Percentiles rank a stretch among this genome's conserved stretches.
Evolutionary conservation across 2,329 filamentous ascomycete species (phyloP).

Genomic region (Leptographium wingfieldii): DNA sequence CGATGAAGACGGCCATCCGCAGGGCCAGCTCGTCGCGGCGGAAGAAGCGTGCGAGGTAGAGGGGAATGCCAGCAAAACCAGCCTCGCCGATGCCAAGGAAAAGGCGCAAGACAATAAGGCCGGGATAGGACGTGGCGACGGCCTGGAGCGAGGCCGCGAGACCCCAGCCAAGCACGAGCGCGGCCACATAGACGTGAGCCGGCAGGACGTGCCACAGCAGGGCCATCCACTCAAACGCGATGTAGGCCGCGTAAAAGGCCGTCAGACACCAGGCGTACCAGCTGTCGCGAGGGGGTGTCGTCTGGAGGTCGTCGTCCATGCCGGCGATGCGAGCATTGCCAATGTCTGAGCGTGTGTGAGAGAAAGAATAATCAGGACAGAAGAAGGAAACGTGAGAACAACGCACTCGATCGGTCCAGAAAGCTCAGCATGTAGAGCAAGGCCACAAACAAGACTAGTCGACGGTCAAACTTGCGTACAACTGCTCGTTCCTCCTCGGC

Average conservation of each 20-base stretch:
- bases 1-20: conserved; percentile 75
- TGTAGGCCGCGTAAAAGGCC: conserved; percentile 51
- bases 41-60: conserved; percentile 54
- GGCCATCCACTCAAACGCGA: conserved; percentile 52
- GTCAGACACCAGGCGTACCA: conserved; percentile 50
- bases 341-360: conserved; percentile 31
- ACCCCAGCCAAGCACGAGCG: conserved; percentile 68
- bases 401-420: conserved; percentile 66
- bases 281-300: conserved; percentile 27
- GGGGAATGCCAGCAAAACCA: conserved; percentile 51
- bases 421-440: conserved; percentile 77
- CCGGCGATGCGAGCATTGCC: conserved; percentile 52
- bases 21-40: conserved; percentile 64
- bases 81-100: conserved; percentile 52
- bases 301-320: conserved; percentile 48
- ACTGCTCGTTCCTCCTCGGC: conserved; percentile 61
- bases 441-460: conserved; percentile 68
- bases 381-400: neutral
- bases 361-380: neutral
- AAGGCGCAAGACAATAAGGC: conserved; percentile 40
- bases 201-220: conserved; percentile 48
- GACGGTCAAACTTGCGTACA: conserved; percentile 62
- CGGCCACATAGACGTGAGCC: conserved; percentile 44
- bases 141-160: conserved; percentile 62
- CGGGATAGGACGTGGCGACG: conserved; percentile 49